A percentile compares a stretch with the other conserved stretches of the same genome.
phyloP scores from a whole-genome alignment of 2,329 filamentous ascomycete species.

The Cytospora chrysosperma region DNA sequence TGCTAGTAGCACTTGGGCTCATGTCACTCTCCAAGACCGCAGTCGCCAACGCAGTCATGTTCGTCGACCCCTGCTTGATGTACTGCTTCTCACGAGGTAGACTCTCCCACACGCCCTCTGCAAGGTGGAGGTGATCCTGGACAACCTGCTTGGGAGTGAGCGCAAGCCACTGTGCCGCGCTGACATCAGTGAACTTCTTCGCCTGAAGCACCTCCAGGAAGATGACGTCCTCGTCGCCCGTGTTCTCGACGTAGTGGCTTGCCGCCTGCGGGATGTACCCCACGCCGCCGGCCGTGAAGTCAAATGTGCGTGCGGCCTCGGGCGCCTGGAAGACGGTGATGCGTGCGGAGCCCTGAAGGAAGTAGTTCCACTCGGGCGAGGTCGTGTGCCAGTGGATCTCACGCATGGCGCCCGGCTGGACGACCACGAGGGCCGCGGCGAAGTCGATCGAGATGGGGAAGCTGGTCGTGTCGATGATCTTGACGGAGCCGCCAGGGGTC shows the following conservation, averaged over 20 bases:
- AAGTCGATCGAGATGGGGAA: slow-evolving; percentile 58
- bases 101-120: slow-evolving; percentile 36
- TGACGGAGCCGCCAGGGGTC: slow-evolving; percentile 57
- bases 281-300: slow-evolving; percentile 59
- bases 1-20: background rate
- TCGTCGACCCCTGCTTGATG: slow-evolving; percentile 38
- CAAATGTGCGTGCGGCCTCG: slow-evolving; percentile 51
- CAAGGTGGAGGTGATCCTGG: slow-evolving; percentile 51
- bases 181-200: slow-evolving; percentile 51
- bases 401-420: slow-evolving; percentile 62
- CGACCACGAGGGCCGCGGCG: slow-evolving; percentile 55
- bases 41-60: slow-evolving; percentile 22
- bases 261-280: slow-evolving; percentile 56
- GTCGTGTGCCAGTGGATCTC: slow-evolving; percentile 64
- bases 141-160: slow-evolving; percentile 58
- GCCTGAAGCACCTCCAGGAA: slow-evolving; percentile 61
- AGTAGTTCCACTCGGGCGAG: slow-evolving; percentile 61
- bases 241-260: slow-evolving; percentile 63
- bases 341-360: slow-evolving; percentile 54
- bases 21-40: background rate
- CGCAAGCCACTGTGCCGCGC: slow-evolving; percentile 58
- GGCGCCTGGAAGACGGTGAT: slow-evolving; percentile 57
- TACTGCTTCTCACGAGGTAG: slow-evolving; percentile 44
- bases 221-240: slow-evolving; percentile 54
- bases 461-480: slow-evolving; percentile 56